These are phyloP conservation scores for Aphanomyces euteiches DNA, from an alignment of 352 stramenopile genomes.

Conservation along the genomic window DNA sequence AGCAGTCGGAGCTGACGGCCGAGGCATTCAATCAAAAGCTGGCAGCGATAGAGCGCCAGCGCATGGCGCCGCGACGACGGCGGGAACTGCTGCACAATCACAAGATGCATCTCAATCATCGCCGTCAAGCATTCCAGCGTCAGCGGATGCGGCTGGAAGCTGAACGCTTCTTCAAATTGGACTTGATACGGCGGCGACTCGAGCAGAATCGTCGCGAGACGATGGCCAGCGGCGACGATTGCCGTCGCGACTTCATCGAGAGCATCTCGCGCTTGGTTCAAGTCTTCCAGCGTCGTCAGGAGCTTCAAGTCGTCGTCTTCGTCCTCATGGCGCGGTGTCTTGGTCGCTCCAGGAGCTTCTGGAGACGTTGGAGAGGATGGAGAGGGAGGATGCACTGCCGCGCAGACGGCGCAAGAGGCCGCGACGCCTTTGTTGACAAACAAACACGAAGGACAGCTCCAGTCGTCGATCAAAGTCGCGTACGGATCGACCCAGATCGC, in stretches of 20 bases:
- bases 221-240: conserved; percentile 30
- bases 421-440: conserved; percentile 62
- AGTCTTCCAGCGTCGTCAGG: not conserved
- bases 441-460: conserved; percentile 59
- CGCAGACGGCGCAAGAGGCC: conserved; percentile 52
- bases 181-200: conserved; percentile 15
- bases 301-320: not conserved
- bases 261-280: not conserved
- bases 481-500: conserved; percentile 78
- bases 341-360: not conserved
- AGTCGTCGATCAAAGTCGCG: conserved; percentile 64
- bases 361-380: too few relatives aligned
- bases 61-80: not conserved
- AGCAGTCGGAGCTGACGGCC: conserved; percentile 3
- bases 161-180: conserved; percentile 76
- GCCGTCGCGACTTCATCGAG: conserved; percentile 34
- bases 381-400: conserved; percentile 25
- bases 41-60: not conserved
- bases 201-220: not conserved
- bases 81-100: not conserved
- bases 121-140: conserved; percentile 49
- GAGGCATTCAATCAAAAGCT: conserved; percentile 2
- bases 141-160: conserved; percentile 50
- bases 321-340: not conserved
- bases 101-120: conserved; percentile 41